Evolutionary conservation across 2,329 filamentous ascomycete genomes (phyloP).

Genomic region (Cladophialophora immunda): DNA sequence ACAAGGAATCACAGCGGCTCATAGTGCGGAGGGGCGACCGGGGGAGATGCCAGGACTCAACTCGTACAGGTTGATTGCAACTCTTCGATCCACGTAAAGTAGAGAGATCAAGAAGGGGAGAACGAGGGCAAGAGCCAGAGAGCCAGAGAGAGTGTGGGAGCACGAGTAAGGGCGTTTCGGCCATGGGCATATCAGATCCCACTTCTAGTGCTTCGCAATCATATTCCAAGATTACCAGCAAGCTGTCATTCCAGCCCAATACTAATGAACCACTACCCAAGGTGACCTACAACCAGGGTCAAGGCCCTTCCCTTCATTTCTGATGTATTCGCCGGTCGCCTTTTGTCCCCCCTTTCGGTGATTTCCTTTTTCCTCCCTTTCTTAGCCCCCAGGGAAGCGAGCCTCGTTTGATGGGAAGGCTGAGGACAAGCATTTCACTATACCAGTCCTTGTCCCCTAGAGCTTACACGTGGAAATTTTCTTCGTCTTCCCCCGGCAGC

Average conservation of each 20-base stretch:
- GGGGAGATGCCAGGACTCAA: no score
- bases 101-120: no score
- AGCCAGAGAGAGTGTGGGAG: neutral
- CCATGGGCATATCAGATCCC: neutral
- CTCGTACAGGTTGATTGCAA: no score
- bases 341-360: no score
- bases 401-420: slow-evolving; percentile 14
- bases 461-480: slow-evolving; percentile 4
- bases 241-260: neutral
- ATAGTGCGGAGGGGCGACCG: neutral
- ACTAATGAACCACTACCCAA: no score
- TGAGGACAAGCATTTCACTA: slow-evolving; percentile 21
- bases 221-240: neutral
- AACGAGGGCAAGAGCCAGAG: no score
- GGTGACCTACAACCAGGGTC: neutral
- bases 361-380: slow-evolving; percentile 4
- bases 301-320: slow-evolving; percentile 2
- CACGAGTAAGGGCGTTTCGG: neutral
- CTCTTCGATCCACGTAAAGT: no score
- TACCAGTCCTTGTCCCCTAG: neutral
- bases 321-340: neutral
- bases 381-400: neutral
- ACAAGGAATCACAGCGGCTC: neutral
- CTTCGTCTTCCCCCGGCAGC: neutral
- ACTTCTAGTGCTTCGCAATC: slow-evolving; percentile 3